phyloP scores from a whole-genome alignment of 2,329 filamentous ascomycete species.

The Alternaria infectoria region DNA sequence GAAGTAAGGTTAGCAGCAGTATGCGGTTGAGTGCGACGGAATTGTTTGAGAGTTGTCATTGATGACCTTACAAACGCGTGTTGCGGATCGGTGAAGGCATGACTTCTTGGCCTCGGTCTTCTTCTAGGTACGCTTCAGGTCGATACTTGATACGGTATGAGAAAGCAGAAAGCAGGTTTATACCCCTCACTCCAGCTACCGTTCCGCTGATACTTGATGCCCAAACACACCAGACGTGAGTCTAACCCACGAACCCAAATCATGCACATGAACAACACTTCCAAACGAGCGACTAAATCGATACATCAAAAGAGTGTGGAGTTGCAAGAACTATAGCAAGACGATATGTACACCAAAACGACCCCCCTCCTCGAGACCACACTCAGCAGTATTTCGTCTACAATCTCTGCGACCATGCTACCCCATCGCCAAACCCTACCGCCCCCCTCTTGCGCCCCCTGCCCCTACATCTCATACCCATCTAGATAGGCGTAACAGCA shows the following conservation, averaged over 20 bases:
- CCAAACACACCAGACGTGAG: no score
- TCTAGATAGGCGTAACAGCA: background rate
- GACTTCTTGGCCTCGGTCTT: background rate
- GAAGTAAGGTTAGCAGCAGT: conserved; percentile 6
- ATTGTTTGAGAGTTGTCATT: conserved; percentile 6
- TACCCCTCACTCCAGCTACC: background rate
- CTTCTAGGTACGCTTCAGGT: background rate
- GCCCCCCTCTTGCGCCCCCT: no score
- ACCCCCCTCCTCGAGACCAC: no score
- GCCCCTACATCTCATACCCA: no score
- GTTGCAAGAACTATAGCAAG: no score
- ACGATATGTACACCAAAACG: no score
- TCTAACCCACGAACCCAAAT: background rate
- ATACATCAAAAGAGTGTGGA: no score
- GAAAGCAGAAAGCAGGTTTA: background rate
- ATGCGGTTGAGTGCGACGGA: conserved; percentile 7
- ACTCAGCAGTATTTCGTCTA: background rate
- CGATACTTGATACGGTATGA: background rate
- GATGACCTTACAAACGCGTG: background rate
- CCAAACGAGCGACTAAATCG: background rate
- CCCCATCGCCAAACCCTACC: background rate
- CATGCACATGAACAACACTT: background rate
- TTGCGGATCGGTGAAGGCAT: background rate
- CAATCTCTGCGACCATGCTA: background rate
- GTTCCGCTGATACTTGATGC: background rate